Evolutionary conservation across 177 flowering plant species (phyloP).

Genomic region (Telopea speciosissima): DNA sequence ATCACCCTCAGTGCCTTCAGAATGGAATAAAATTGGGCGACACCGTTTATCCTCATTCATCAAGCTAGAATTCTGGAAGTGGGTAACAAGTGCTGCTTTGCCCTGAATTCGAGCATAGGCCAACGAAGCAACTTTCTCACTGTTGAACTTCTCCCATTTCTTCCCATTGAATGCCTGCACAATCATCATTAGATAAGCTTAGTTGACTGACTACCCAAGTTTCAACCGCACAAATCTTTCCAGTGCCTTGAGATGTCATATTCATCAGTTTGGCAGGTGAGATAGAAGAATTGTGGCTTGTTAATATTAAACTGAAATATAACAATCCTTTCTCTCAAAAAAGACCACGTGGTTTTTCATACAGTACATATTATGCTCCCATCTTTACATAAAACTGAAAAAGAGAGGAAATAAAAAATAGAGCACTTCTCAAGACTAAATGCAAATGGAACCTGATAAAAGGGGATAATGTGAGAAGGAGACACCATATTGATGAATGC

Average conservation of each 20-base stretch:
- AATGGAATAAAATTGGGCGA: constrained; percentile 59
- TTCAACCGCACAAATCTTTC: background rate
- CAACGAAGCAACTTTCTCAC: constrained; percentile 64
- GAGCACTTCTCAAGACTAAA: background rate
- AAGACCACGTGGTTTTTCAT: too few species aligned
- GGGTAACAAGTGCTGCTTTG: constrained; percentile 50
- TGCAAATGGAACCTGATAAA: constrained; percentile 58
- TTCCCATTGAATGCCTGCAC: constrained; percentile 59
- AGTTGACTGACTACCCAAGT: constrained; percentile 1
- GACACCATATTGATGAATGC: constrained; percentile 97
- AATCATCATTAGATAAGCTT: background rate
- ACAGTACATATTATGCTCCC: background rate
- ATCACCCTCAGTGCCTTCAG: constrained; percentile 44
- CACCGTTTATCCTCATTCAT: constrained; percentile 80
- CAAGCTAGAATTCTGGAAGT: constrained; percentile 65
- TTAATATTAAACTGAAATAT: background rate
- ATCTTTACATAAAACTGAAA: background rate
- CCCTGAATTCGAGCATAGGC: constrained; percentile 82
- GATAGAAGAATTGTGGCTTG: background rate
- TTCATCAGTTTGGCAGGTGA: background rate
- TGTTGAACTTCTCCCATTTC: constrained; percentile 70
- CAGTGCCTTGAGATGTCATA: background rate
- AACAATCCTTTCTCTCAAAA: too few species aligned
- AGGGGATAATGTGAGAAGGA: constrained; percentile 72
- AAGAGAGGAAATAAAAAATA: background rate